These are phyloP conservation scores for Rutstroemia sp. DNA, from an alignment of 2,329 filamentous ascomycete genomes.

Conservation along the genomic window DNA sequence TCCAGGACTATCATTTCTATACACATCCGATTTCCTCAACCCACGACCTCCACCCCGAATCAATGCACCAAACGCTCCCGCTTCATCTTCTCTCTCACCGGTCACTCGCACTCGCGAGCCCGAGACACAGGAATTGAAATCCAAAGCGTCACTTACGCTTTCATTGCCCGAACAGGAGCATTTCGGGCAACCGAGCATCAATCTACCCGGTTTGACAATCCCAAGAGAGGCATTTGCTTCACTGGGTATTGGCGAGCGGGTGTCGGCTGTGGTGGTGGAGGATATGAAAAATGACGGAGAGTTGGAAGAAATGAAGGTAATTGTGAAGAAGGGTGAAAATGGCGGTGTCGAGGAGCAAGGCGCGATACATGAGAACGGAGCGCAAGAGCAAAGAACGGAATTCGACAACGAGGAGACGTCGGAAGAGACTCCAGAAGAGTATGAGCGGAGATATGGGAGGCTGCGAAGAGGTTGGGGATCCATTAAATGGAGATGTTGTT, in stretches of 20 bases:
- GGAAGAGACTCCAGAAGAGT: neutral
- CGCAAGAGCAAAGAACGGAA: neutral
- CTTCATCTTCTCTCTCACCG: neutral
- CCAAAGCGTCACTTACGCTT: conserved; percentile 1
- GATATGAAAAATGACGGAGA: neutral
- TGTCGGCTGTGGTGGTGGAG: neutral
- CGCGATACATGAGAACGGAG: neutral
- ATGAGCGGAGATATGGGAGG: neutral
- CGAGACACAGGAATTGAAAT: neutral
- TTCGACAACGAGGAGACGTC: neutral
- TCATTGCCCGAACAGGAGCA: conserved; percentile 1
- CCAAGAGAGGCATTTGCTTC: neutral
- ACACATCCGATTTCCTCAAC: neutral
- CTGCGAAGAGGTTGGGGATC: neutral
- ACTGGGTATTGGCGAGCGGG: conserved; percentile 1
- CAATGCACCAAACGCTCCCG: neutral
- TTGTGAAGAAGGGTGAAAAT: neutral
- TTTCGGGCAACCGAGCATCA: conserved; percentile 4
- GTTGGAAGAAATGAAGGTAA: neutral
- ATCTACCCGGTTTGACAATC: neutral
- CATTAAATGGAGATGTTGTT: neutral
- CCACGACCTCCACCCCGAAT: neutral
- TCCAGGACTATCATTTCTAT: neutral
- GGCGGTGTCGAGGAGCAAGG: neutral
- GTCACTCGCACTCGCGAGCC: neutral